Evolutionary conservation across 306 rosid genomes (phyloP).

Genomic region (Rubus parviflorus): DNA sequence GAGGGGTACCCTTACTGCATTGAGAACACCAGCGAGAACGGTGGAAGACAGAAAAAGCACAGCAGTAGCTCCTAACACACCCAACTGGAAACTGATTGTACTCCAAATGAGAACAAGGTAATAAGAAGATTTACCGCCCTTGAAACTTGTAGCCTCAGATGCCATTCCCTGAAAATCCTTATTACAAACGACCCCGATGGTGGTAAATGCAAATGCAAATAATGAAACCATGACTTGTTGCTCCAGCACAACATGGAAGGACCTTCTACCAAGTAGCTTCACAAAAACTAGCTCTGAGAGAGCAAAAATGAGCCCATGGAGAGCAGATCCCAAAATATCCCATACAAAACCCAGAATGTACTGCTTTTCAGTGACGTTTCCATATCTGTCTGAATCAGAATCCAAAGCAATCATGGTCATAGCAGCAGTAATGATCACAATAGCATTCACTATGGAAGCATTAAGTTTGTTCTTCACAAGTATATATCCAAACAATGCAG

Average conservation of each 20-base stretch:
- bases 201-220: constrained; percentile 71
- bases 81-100: constrained; percentile 71
- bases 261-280: constrained; percentile 58
- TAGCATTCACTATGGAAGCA: constrained; percentile 63
- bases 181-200: constrained; percentile 52
- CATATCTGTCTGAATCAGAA: constrained; percentile 75
- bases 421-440: constrained; percentile 69
- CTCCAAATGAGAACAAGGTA: constrained; percentile 73
- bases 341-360: constrained; percentile 75
- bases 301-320: constrained; percentile 90
- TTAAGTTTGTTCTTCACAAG: constrained; percentile 71
- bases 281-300: constrained; percentile 82
- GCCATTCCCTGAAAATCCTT: constrained; percentile 64
- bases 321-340: constrained; percentile 92
- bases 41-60: constrained; percentile 87
- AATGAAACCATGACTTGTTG: constrained; percentile 87
- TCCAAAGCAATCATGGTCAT: constrained; percentile 81
- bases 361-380: constrained; percentile 41
- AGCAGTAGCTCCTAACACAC: constrained; percentile 77
- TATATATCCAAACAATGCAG: constrained; percentile 74
- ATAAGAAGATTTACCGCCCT: constrained; percentile 66
- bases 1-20: constrained; percentile 81
- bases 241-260: constrained; percentile 87
- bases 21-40: constrained; percentile 87
- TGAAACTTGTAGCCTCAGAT: constrained; percentile 56